Evolutionary conservation across 805 yeast species (phyloP), one percentile per base, ranked within the genome.

Genomic region (Hanseniaspora valbyensis): DNA sequence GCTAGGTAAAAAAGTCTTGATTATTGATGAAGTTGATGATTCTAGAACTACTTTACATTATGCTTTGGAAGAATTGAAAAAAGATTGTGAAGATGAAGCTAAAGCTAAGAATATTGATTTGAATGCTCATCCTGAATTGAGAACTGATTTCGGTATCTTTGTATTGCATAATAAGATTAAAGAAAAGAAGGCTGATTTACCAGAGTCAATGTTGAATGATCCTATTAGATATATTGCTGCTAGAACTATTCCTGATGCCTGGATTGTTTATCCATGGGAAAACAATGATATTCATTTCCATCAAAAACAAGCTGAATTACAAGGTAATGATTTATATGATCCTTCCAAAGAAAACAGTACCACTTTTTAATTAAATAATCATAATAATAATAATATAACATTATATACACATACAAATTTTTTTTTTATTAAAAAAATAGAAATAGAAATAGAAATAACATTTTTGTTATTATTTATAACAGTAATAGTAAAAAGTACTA

Each of bases 201-300:
- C 90, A 1, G 72, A 70, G 18, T 80, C 77, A 38, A 74, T 83
- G 58, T 68, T 76, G 68, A 68, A 75, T 39, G 71, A 76, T 45
- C 77, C 76, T 46, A 72, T 73, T 55, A 64, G 66, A 55, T 83
- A 83, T 66, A 76, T 81, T 57, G 88, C 83, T 49, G 88, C 87
- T 18, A 76, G 82, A 66, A 70, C 76, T 36, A 84, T 83, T 41
- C 88, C 83, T 32, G 92, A 84, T 60, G 72, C 72, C 52, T 83
- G 94, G 94, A 83, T 81, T 56, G 89, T 92, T 21, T 83, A 83
- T 60, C 94, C 94, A 42, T 83, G 94, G 94, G 92, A 83, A 63
- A 75, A 83, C 18, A 73, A 74, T 52, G 89, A 83, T 63, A 83
- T 83, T 59, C 87, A 80, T 22, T 70, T 68, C 63, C 92, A 83